Base-by-base conservation (phyloP, 1,139 yeast species). In the Hyphopichia pseudoburtonii region DNA sequence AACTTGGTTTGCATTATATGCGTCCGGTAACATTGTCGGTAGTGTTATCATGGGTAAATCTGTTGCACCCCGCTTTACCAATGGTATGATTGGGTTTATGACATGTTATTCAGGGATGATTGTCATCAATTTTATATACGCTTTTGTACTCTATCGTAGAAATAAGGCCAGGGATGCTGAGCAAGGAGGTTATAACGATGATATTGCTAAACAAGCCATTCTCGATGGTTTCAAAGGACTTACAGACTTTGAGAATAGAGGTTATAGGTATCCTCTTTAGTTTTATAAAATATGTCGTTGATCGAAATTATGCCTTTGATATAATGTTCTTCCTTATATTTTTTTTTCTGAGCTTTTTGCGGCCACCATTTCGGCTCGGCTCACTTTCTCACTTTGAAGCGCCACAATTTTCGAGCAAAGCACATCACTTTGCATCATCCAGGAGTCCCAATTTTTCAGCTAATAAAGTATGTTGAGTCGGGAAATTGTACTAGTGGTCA, bases 181-280 rank as follows among this genome's bases (percentile, higher is more conserved):
- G 30, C 53, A 54, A 33, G 63, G 64, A 5, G 61, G 47, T 7
- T 42, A 43, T 29, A 48, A 57, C 26, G 61, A 56, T 32, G 61
- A 57, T 38, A 43, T 53, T 30, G 53, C 47, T 15, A 44, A 54
- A 34, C 56, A 60, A 42, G 64, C 64, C 2, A 45, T 59, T 28
- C 37, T 60, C 22, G 59, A 62, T 37, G 70, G 69, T 12, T 62
- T 62, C 44, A 54, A 57, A 40, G 70, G 62, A 35, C 38, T 49
- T 44, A 62, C 69, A 9, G 70, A 64, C 41, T 51, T 46, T 35
- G 64, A 63, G 44, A 62, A 64, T 40, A 40, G 39, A 14, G 63
- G 64, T 11, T 62, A 61, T 41, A 51, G 66, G 41, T 62, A 62
- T 38, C 45, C 54, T 17, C 39, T 50, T 26, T 52, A 34, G 35